Evolutionary conservation across 441 rosid genomes (phyloP).

Genomic region (Gossypium davidsonii): DNA sequence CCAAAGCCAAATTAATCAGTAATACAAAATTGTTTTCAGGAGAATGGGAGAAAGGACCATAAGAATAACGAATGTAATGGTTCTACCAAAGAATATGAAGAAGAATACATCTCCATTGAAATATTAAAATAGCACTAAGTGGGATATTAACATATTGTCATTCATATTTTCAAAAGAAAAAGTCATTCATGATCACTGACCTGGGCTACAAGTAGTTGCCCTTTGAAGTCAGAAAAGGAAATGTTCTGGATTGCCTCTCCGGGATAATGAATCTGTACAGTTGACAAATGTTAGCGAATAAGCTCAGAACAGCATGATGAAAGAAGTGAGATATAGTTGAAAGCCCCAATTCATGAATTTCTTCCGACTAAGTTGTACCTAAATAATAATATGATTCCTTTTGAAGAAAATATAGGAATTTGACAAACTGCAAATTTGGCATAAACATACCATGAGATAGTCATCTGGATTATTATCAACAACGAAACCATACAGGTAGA

Average conservation of each 20-base stretch:
- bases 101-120: neutral
- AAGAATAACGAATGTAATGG: neutral
- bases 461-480: constrained; percentile 79
- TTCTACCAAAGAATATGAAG: neutral
- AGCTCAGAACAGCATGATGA: neutral
- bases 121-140: neutral
- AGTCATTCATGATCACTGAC: constrained; percentile 28
- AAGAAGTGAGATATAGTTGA: neutral
- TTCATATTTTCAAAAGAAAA: too few relatives aligned
- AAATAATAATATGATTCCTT: neutral
- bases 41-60: neutral
- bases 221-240: constrained; percentile 64
- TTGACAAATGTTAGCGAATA: constrained; percentile 11
- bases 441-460: constrained; percentile 65
- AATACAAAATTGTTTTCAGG: neutral
- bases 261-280: constrained; percentile 76
- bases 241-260: constrained; percentile 61
- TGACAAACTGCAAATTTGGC: constrained; percentile 8
- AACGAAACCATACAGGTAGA: constrained; percentile 84
- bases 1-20: constrained; percentile 12
- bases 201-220: constrained; percentile 83
- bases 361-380: neutral
- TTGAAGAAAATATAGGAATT: neutral
- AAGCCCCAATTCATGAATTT: neutral
- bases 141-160: neutral